Evolutionary conservation across 164 flowering plant genomes (phyloP).

Genomic region (Dillenia turbinata): DNA sequence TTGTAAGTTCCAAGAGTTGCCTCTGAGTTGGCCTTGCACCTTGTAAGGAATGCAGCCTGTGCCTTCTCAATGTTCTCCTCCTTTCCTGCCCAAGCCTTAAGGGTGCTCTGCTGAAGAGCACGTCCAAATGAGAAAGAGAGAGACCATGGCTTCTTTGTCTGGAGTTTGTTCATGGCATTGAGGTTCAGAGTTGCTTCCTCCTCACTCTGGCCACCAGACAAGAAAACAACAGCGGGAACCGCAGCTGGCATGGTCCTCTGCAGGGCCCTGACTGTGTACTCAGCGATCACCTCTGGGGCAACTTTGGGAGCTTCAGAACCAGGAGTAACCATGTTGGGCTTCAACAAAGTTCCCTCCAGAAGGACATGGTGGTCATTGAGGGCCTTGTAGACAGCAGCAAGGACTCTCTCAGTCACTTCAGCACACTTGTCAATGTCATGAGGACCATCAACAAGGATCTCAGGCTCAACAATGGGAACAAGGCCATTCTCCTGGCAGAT

Average conservation of each 20-base stretch:
- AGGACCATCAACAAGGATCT: constrained; percentile 10
- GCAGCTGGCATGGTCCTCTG: constrained; percentile 18
- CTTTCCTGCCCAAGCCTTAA: constrained; percentile 21
- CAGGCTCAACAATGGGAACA: constrained; percentile 13
- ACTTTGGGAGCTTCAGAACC: constrained; percentile 11
- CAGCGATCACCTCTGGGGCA: constrained; percentile 11
- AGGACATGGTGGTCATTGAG: constrained; percentile 14
- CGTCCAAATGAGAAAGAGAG: constrained; percentile 19
- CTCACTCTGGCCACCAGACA: constrained; percentile 23
- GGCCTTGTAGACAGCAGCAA: constrained; percentile 13
- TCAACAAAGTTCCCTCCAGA: constrained; percentile 10
- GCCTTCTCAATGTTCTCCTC: constrained; percentile 17
- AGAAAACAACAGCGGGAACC: constrained; percentile 18
- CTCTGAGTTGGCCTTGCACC: constrained; percentile 23
- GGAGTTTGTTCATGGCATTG: constrained; percentile 21
- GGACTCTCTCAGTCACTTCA: constrained; percentile 11
- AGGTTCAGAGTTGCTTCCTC: constrained; percentile 21
- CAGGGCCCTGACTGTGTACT: constrained; percentile 13
- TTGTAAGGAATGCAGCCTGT: constrained; percentile 8
- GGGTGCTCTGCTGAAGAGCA: constrained; percentile 24
- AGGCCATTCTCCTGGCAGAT: constrained; percentile 10
- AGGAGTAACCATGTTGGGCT: constrained; percentile 17
- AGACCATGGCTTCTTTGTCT: constrained; percentile 17
- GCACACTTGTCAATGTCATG: constrained; percentile 12
- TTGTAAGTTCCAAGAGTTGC: constrained; percentile 19